Conservation (phyloP, 1,284 basidiomycete genomes). For the Moniliella sp. region DNA sequence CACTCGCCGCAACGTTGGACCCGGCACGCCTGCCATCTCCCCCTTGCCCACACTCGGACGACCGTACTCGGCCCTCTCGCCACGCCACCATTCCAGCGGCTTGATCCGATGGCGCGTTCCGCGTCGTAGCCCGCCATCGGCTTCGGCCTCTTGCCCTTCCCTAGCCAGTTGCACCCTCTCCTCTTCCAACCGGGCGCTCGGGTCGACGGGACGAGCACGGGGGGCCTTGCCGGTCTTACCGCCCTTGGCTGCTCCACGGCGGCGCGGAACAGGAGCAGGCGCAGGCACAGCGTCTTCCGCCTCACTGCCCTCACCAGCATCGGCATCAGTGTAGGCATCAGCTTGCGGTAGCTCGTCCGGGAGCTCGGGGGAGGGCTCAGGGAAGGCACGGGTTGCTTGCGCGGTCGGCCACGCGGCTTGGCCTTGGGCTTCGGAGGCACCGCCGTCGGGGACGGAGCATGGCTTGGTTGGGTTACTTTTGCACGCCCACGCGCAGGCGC, state of each 20-base stretch:
- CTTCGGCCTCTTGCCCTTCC: conserved; percentile 4
- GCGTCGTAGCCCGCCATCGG: conserved; percentile 47
- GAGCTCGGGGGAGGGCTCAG: too few species aligned
- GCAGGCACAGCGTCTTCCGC: conserved; percentile 8
- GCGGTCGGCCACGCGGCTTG: too few species aligned
- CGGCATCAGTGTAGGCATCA: background rate
- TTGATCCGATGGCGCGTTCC: conserved; percentile 49
- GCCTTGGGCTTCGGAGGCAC: too few species aligned
- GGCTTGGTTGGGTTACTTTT: background rate
- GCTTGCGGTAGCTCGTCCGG: too few species aligned
- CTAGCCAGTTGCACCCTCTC: conserved; percentile 3
- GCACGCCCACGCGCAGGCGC: background rate
- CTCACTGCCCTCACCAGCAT: conserved; percentile 1
- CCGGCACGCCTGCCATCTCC: conserved; percentile 41
- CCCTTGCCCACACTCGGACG: conserved; percentile 13
- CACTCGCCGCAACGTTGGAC: conserved; percentile 53
- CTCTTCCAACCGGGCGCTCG: conserved; percentile 2
- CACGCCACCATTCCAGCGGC: conserved; percentile 81
- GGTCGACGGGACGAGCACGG: too few species aligned
- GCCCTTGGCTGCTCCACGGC: too few species aligned
- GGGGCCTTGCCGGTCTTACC: too few species aligned
- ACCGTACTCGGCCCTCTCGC: conserved; percentile 60
- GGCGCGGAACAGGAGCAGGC: too few species aligned
- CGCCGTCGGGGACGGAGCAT: too few species aligned
- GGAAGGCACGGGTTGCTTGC: too few species aligned